A percentile compares a stretch with the other conserved stretches of the same genome.
phyloP scores from a whole-genome alignment of 495 filamentous ascomycete genomes.

The Tuber aestivum region DNA sequence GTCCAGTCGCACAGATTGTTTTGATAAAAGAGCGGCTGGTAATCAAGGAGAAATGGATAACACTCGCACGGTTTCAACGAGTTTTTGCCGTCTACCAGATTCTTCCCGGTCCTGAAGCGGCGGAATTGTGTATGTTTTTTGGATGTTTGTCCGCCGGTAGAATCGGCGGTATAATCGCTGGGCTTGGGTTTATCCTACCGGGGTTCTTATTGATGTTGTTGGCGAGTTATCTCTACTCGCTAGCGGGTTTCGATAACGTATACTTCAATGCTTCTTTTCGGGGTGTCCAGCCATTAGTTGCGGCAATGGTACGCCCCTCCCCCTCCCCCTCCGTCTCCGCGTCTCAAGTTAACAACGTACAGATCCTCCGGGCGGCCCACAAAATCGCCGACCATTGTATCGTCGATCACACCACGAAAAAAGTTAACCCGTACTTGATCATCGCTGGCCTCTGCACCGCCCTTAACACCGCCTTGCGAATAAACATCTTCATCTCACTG shows the following conservation, averaged over 20 bases:
- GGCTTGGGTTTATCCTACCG: conserved; percentile 43
- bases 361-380: conserved; percentile 44
- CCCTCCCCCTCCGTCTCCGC: not conserved
- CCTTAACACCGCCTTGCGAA: conserved; percentile 43
- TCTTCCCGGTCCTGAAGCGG: conserved; percentile 44
- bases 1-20: conserved; percentile 46
- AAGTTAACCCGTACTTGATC: conserved; percentile 42
- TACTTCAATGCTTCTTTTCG: conserved; percentile 44
- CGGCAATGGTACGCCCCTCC: conserved; percentile 41
- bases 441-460: conserved; percentile 43
- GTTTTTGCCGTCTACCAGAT: conserved; percentile 46
- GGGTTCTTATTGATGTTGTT: conserved; percentile 44
- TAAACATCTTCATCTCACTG: conserved; percentile 47
- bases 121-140: conserved; percentile 46
- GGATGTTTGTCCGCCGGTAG: conserved; percentile 44
- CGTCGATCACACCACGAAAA: conserved; percentile 38
- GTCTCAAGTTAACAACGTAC: not conserved
- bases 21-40: conserved; percentile 45
- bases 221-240: conserved; percentile 43
- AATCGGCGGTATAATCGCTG: conserved; percentile 44
- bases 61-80: conserved; percentile 42
- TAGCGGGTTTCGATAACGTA: conserved; percentile 42
- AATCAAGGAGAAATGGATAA: conserved; percentile 45
- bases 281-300: conserved; percentile 45
- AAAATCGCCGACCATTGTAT: conserved; percentile 44